These are phyloP conservation scores for Pseudopyricularia javanii DNA, from an alignment of 2,329 filamentous ascomycete species.

Conservation along the genomic window DNA sequence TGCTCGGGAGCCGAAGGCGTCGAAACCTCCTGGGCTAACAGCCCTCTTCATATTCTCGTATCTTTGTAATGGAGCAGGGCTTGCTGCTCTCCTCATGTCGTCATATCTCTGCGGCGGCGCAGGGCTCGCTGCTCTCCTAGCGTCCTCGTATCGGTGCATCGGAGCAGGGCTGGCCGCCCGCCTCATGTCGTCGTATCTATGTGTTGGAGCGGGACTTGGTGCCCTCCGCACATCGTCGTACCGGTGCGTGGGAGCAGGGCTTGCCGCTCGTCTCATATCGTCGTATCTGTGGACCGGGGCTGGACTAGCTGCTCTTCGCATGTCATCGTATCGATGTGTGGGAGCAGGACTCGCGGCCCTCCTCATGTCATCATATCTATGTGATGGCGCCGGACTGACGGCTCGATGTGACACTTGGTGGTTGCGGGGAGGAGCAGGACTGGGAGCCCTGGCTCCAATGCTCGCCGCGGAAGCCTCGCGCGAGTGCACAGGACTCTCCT, in stretches of 20 bases:
- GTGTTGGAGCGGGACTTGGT: constrained; percentile 19
- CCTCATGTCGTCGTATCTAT: neutral
- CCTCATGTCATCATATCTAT: constrained; percentile 11
- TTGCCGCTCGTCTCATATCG: neutral
- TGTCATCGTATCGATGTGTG: constrained; percentile 11
- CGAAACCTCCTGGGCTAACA: constrained; percentile 4
- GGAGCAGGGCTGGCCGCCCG: neutral
- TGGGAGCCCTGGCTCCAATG: constrained; percentile 9
- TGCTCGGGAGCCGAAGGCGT: constrained; percentile 16
- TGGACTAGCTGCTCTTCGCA: constrained; percentile 26
- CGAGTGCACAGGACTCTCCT: constrained; percentile 24
- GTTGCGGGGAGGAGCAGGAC: constrained; percentile 16
- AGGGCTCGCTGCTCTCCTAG: constrained; percentile 1
- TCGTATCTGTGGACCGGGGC: constrained; percentile 9
- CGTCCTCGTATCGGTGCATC: neutral
- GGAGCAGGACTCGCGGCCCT: constrained; percentile 27
- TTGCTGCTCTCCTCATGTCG: constrained; percentile 1
- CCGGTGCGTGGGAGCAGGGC: constrained; percentile 7
- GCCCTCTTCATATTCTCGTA: constrained; percentile 1
- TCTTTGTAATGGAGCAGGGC: constrained; percentile 4
- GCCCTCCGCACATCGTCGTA: constrained; percentile 17
- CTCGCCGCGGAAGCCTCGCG: constrained; percentile 28
- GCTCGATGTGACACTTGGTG: constrained; percentile 7
- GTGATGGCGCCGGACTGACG: constrained; percentile 7
- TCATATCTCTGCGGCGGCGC: neutral